Percentiles rank a stretch among this genome's conserved stretches.
These are phyloP conservation scores for Pseudogymnoascus pannorum DNA, from an alignment of 2,329 filamentous ascomycete genomes.

Conservation along the genomic window DNA sequence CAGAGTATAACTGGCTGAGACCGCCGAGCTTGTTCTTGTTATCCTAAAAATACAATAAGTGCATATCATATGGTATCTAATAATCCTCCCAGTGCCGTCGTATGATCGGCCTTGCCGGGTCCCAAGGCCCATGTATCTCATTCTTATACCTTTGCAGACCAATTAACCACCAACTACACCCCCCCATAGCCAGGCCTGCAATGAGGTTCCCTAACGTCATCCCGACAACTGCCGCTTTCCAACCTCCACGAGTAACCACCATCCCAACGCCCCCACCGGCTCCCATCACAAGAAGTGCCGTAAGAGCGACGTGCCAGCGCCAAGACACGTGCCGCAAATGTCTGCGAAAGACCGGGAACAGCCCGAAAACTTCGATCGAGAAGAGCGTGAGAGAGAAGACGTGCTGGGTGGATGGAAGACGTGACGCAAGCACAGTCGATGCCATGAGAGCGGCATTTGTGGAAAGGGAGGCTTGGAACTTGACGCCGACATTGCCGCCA, in stretches of 20 bases:
- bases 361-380: constrained; percentile 91
- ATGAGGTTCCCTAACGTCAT: constrained; percentile 68
- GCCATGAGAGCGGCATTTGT: constrained; percentile 97
- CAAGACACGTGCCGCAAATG: constrained; percentile 77
- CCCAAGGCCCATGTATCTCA: constrained; percentile 96
- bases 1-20: neutral
- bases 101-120: constrained; percentile 84
- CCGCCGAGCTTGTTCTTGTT: neutral
- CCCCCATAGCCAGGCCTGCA: constrained; percentile 74
- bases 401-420: constrained; percentile 81
- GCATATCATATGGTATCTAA: constrained; percentile 13
- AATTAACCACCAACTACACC: constrained; percentile 97
- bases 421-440: constrained; percentile 84
- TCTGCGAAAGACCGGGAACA: constrained; percentile 95
- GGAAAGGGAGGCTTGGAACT: constrained; percentile 68
- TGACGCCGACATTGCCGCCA: constrained; percentile 51
- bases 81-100: constrained; percentile 43
- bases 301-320: constrained; percentile 71
- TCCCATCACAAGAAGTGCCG: constrained; percentile 66
- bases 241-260: constrained; percentile 44
- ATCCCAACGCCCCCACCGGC: constrained; percentile 72
- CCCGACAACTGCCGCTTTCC: constrained; percentile 58
- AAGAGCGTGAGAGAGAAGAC: constrained; percentile 94
- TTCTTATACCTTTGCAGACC: constrained; percentile 98
- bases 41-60: constrained; percentile 7